A percentile compares a stretch with the other conserved stretches of the same genome.
phyloP scores from a whole-genome alignment of 2,329 filamentous ascomycete species.

The Cadophora gregata region DNA sequence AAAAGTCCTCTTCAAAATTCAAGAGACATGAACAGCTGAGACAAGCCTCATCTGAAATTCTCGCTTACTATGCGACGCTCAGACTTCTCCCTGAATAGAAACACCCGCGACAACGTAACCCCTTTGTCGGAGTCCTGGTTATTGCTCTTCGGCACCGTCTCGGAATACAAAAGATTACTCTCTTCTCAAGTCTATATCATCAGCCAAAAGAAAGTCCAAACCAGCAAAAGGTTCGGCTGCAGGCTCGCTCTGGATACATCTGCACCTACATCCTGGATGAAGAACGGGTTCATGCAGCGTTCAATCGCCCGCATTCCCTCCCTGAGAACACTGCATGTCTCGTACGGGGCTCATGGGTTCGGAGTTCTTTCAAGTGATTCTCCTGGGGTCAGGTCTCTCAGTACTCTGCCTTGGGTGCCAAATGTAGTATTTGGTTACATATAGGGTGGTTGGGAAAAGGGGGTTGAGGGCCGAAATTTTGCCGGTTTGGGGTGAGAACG shows the following conservation, averaged over 20 bases:
- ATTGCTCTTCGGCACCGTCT: not conserved
- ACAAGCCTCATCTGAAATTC: not conserved
- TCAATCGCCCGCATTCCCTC: constrained; percentile 1
- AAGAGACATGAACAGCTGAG: not conserved
- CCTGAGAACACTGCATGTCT: constrained; percentile 1
- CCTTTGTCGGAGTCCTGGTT: not conserved
- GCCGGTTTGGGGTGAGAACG: not conserved
- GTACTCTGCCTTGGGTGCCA: not conserved
- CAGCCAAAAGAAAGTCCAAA: not conserved
- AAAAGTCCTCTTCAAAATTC: not conserved
- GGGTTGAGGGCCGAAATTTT: not conserved
- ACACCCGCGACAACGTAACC: not conserved
- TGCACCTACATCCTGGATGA: not conserved
- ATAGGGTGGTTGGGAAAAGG: not conserved
- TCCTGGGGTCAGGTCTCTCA: constrained; percentile 1
- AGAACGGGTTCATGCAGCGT: not conserved
- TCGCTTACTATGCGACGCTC: not conserved
- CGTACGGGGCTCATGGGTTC: not conserved
- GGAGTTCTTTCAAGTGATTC: not conserved
- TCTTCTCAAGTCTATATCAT: too few relatives aligned
- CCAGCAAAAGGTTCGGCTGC: not conserved
- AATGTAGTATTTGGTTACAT: not conserved
- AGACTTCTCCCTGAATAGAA: not conserved
- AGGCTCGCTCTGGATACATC: not conserved
- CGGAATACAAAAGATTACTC: too few relatives aligned